Conservation (phyloP, 163 green algal species). For the Smithsoniella earleae region DNA sequence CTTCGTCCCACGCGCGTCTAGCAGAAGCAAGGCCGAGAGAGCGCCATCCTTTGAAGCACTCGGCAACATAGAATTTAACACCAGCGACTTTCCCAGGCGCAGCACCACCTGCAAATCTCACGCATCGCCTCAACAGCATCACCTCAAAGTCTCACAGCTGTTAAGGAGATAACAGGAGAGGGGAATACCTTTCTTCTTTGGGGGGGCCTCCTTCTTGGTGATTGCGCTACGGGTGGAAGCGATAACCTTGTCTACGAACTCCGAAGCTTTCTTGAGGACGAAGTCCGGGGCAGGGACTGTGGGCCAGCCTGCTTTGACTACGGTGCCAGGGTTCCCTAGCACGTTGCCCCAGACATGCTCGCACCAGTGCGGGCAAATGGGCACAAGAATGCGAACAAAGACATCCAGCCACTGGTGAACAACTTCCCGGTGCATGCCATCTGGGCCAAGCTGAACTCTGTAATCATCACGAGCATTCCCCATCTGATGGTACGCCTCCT, state of each 20-base stretch:
- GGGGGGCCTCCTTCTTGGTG: slow-evolving; percentile 59
- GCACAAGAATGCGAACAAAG: slow-evolving; percentile 57
- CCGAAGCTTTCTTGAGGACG: slow-evolving; percentile 51
- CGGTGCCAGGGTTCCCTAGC: slow-evolving; percentile 53
- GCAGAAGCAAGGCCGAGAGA: slow-evolving; percentile 47
- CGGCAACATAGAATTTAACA: slow-evolving; percentile 59
- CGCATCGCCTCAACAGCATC: no score
- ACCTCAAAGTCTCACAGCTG: no score
- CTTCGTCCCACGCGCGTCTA: slow-evolving; percentile 36
- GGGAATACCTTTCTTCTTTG: slow-evolving; percentile 68
- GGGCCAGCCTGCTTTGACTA: slow-evolving; percentile 76
- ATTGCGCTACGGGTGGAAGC: slow-evolving; percentile 56
- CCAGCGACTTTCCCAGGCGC: slow-evolving; percentile 40
- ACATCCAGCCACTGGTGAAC: slow-evolving; percentile 77
- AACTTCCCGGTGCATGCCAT: slow-evolving; percentile 74
- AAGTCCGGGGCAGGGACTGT: slow-evolving; percentile 51
- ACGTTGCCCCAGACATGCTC: slow-evolving; percentile 86
- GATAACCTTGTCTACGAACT: slow-evolving; percentile 68
- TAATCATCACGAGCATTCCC: slow-evolving; percentile 81
- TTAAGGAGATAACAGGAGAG: no score
- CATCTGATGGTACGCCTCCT: slow-evolving; percentile 73
- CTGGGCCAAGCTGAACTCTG: slow-evolving; percentile 50
- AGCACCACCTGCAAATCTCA: neutral
- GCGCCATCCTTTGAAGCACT: slow-evolving; percentile 77
- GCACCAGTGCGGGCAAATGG: slow-evolving; percentile 83